Conservation (phyloP, 139 green algal genomes). For the Ettlia oleoabundans region DNA sequence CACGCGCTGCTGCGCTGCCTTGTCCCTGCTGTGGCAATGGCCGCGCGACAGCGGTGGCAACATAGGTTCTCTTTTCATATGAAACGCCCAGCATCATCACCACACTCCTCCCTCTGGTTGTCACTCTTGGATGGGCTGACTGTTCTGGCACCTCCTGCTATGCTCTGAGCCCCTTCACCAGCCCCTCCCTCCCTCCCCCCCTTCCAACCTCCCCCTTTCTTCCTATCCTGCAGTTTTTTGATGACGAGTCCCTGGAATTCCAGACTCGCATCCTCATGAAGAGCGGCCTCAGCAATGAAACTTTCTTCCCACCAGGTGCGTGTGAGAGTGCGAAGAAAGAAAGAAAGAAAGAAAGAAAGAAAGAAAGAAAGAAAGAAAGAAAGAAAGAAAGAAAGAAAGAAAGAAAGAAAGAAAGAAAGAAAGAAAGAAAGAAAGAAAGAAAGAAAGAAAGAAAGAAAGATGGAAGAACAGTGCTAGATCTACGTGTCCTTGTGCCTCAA, state of each 20-base stretch:
- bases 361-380: no score
- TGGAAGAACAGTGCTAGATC: no score
- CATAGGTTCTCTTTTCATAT: neutral
- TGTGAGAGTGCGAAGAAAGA: neutral
- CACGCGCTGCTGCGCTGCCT: neutral
- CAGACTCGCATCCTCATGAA: conserved; percentile 71
- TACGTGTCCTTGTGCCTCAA: no score
- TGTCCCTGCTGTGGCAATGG: neutral
- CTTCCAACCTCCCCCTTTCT: neutral
- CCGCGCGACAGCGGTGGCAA: neutral
- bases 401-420: no score
- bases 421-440: no score
- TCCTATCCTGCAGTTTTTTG: conserved; percentile 49
- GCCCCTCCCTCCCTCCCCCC: neutral
- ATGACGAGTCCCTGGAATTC: conserved; percentile 73
- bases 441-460: no score
- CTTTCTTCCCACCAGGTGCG: conserved; percentile 72
- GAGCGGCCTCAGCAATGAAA: conserved; percentile 70
- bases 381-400: no score
- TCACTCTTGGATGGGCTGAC: no score
- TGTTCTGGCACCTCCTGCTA: neutral
- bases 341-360: no score
- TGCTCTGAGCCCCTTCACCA: neutral
- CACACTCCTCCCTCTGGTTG: no score
- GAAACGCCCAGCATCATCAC: no score